A percentile compares a stretch with the other conserved stretches of the same genome.
Evolutionary conservation across 208 protist species (phyloP).

Genomic region (Leishmania mexicana): DNA sequence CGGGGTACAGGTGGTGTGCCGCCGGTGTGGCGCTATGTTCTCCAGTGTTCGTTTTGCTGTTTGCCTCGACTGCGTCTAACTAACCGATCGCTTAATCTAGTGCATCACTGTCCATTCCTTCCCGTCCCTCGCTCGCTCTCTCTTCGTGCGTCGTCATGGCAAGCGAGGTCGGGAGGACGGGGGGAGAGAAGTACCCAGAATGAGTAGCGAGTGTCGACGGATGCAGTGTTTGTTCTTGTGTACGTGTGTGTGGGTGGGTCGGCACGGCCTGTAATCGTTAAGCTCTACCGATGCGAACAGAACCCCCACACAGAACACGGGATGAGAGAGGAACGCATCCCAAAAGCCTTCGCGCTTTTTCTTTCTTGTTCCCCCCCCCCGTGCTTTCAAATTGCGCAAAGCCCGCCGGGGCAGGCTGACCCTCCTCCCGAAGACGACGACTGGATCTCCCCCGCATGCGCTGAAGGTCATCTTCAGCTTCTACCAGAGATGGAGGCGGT

Average conservation of each 20-base stretch:
- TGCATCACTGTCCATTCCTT: too few relatives aligned
- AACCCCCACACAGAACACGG: not conserved
- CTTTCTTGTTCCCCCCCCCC: not conserved
- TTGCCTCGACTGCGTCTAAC: slow-evolving; percentile 1
- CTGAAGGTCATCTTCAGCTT: not conserved
- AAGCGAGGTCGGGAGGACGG: not conserved
- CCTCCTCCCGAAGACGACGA: not conserved
- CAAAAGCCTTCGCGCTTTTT: not conserved
- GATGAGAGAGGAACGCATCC: not conserved
- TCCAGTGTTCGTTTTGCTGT: not conserved
- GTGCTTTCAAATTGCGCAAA: not conserved
- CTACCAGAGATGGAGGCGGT: not conserved
- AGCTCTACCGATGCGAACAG: not conserved
- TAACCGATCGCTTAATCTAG: slow-evolving; percentile 4
- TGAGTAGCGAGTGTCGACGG: too few relatives aligned
- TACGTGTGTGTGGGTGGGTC: too few relatives aligned
- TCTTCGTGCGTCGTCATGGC: not conserved
- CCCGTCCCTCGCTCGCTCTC: not conserved
- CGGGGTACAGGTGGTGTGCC: not conserved
- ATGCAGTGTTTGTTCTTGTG: not conserved
- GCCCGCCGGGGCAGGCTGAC: not conserved
- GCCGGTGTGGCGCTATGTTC: not conserved
- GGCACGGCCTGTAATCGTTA: not conserved
- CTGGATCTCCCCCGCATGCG: not conserved
- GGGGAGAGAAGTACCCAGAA: not conserved